A percentile compares a stretch with the other conserved stretches of the same genome.
These are phyloP conservation scores for Phytopythium helicoides DNA, from an alignment of 352 stramenopile genomes.

Conservation along the genomic window DNA sequence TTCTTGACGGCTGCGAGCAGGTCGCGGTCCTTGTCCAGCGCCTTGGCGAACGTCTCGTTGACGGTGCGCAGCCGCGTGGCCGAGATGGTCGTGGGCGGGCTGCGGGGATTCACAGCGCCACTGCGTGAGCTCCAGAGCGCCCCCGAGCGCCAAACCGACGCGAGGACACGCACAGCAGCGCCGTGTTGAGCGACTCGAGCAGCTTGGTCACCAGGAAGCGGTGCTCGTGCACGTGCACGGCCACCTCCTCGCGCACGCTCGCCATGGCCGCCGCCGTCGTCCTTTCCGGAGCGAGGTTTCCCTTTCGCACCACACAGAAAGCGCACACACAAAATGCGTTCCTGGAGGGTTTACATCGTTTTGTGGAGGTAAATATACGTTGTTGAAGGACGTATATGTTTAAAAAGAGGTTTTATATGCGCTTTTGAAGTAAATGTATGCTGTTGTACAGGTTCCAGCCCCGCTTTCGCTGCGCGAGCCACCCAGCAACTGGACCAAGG, in stretches of 20 bases:
- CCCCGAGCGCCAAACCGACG: not conserved
- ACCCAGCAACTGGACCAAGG: too few relatives aligned
- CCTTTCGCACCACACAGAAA: too few relatives aligned
- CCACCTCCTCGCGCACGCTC: constrained; percentile 72
- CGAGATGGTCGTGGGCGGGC: constrained; percentile 73
- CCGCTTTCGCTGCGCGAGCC: too few relatives aligned
- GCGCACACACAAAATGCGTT: too few relatives aligned
- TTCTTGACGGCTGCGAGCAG: constrained; percentile 73
- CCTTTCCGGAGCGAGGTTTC: too few relatives aligned
- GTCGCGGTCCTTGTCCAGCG: constrained; percentile 76
- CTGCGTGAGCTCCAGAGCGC: not conserved
- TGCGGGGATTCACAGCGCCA: constrained; percentile 6
- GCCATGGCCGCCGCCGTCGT: constrained; percentile 3
- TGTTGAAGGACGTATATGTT: too few relatives aligned
- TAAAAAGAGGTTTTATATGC: too few relatives aligned
- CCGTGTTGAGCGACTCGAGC: constrained; percentile 70
- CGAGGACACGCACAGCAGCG: constrained; percentile 42
- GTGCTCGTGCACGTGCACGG: constrained; percentile 76
- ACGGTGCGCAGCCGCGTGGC: constrained; percentile 67
- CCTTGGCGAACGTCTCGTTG: constrained; percentile 73
- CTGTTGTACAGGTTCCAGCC: too few relatives aligned
- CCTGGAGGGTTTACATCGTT: too few relatives aligned
- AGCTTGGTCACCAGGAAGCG: constrained; percentile 84
- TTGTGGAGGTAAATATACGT: too few relatives aligned
- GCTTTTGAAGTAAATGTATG: too few relatives aligned